These are phyloP conservation scores for Pseudozyma sp. DNA, from an alignment of 1,284 basidiomycete species.

Conservation along the genomic window DNA sequence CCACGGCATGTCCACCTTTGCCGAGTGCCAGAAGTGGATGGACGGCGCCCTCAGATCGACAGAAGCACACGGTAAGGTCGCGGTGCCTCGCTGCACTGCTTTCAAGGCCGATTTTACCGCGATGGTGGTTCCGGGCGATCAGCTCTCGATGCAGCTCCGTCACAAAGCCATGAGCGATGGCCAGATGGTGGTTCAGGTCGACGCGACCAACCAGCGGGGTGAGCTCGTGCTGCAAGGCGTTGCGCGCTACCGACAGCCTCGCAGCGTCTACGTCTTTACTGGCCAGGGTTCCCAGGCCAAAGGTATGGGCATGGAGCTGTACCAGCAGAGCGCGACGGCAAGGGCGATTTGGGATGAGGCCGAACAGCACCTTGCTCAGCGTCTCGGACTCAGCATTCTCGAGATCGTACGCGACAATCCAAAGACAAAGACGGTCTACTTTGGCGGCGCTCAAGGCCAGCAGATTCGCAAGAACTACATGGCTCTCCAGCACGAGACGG, in stretches of 20 bases:
- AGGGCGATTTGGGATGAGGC: slow-evolving; percentile 96
- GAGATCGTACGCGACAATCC: slow-evolving; percentile 76
- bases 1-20: slow-evolving; percentile 80
- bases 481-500: slow-evolving; percentile 91
- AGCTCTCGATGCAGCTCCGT: slow-evolving; percentile 82
- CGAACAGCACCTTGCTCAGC: slow-evolving; percentile 86
- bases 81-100: neutral
- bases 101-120: slow-evolving; percentile 78
- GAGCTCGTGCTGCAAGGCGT: slow-evolving; percentile 92
- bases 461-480: slow-evolving; percentile 97
- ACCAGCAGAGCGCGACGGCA: slow-evolving; percentile 89
- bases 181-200: slow-evolving; percentile 85
- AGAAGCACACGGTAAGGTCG: slow-evolving; percentile 69
- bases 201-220: slow-evolving; percentile 84
- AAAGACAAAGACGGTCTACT: slow-evolving; percentile 84
- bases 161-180: slow-evolving; percentile 59
- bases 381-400: slow-evolving; percentile 94
- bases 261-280: slow-evolving; percentile 94
- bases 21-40: slow-evolving; percentile 8
- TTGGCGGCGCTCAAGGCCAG: slow-evolving; percentile 98
- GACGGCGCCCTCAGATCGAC: slow-evolving; percentile 79
- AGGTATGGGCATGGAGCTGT: slow-evolving; percentile 99
- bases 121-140: slow-evolving; percentile 93
- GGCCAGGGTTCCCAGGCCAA: slow-evolving; percentile 98
- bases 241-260: slow-evolving; percentile 85